A percentile compares a stretch with the other conserved stretches of the same genome.
phyloP scores from a whole-genome alignment of 805 yeast genomes.

The Candida michaelii region DNA sequence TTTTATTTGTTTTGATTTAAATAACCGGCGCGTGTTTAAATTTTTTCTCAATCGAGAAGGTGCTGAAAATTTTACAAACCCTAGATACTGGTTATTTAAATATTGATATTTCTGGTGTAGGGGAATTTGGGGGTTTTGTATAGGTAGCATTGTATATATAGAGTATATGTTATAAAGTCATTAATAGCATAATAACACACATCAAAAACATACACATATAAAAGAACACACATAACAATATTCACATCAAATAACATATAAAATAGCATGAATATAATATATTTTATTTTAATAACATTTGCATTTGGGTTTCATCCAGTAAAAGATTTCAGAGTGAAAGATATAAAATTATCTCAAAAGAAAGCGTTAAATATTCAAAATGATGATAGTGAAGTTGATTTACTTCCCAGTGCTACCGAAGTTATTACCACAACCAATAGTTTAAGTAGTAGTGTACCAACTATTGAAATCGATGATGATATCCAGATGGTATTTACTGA shows the following conservation, averaged over 20 bases:
- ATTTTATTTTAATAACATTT: not conserved
- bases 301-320: conserved; percentile 17
- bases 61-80: conserved; percentile 6
- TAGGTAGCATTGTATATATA: no score
- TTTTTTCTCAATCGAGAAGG: conserved; percentile 8
- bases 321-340: conserved; percentile 19
- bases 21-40: conserved; percentile 8
- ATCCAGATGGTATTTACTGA: conserved; percentile 24
- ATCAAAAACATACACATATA: not conserved
- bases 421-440: conserved; percentile 13
- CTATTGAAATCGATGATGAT: conserved; percentile 15
- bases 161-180: no score
- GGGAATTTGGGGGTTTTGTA: conserved; percentile 1
- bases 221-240: not conserved
- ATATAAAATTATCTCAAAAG: not conserved
- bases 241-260: not conserved
- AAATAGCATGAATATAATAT: conserved; percentile 2
- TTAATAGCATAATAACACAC: no score
- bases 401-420: conserved; percentile 11
- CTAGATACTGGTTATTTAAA: conserved; percentile 1
- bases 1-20: conserved; percentile 6
- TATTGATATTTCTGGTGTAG: not conserved
- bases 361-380: not conserved
- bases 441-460: conserved; percentile 16
- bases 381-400: conserved; percentile 3